Base-by-base conservation (phyloP, 2,329 filamentous ascomycete genomes). In the Diaporthe citrichinensis region DNA sequence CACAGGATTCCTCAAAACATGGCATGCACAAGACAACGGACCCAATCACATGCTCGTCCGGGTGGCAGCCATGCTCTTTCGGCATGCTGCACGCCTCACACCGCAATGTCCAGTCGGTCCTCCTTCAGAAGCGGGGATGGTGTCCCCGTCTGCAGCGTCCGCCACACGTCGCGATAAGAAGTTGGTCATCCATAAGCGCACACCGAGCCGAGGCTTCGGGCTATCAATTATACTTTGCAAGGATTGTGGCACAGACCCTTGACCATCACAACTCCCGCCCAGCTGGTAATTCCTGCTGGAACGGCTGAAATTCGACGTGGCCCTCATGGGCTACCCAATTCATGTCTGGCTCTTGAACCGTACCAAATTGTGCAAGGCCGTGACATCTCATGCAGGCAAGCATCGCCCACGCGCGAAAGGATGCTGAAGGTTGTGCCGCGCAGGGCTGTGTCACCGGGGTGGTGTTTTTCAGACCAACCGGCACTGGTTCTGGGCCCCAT, bases 241-340 rank as follows among this genome's bases (percentile, higher is more conserved):
- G 57, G 57, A 62, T 62, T 53, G 57, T 73, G 49, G 49, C 71
- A 59, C 71, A 73, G 58, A 55, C 71, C 58, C 49, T 62, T 73
- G 34, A 53, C 46, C 71, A 73, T 34, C 49, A 44, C 46, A 41
- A 55, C 58, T 73, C 58, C 61, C 69, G 46, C 58, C 51, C 71
- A 73, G 71, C 23, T 73, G 58, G 58, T 65, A 62, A 53, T 62
- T 65, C 46, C 58, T 73, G 55, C 58, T 73, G 58, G 58, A 65
- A 36, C 55, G 28, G 58, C 71, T 55, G 58, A 73, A 55, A 10
- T 39, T 55, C 44, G 49, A 41, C 25, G 28, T 73, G 59, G 49
- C 44, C 41, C 44, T 46, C 17, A 8, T 41, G 17, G 17, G 7
- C 36, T 17, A 36, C 10, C 44, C 34, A 57, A 65, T 55, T 36